Percentiles rank a stretch among this genome's conserved stretches.
These are phyloP conservation scores for Pseudoneurospora amorphoporcata DNA, from an alignment of 495 filamentous ascomycete genomes.

Conservation along the genomic window DNA sequence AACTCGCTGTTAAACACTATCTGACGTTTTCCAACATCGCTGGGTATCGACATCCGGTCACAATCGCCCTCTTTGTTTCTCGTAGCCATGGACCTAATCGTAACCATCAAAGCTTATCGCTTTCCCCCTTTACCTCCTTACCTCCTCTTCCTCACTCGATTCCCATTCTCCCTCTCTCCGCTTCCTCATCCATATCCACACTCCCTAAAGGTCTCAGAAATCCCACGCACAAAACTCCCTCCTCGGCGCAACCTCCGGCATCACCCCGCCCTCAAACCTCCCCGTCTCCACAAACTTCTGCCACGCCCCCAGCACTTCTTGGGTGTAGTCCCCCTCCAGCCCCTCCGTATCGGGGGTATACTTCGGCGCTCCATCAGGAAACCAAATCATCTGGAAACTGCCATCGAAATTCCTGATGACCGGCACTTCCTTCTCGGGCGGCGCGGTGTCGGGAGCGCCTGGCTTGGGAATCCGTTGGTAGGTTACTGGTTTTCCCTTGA, in stretches of 20 bases:
- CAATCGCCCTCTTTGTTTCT: no score
- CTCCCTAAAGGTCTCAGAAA: conserved; percentile 33
- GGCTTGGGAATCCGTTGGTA: conserved; percentile 12
- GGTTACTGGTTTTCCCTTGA: conserved; percentile 31
- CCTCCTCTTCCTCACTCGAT: neutral
- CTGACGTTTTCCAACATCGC: no score
- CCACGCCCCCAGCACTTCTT: conserved; percentile 45
- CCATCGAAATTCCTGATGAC: conserved; percentile 30
- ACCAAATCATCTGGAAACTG: conserved; percentile 49
- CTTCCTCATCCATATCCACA: neutral
- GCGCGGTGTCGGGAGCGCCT: neutral
- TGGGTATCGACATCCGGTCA: neutral
- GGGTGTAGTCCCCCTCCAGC: conserved; percentile 32
- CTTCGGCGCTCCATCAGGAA: conserved; percentile 57
- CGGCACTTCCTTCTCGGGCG: conserved; percentile 15
- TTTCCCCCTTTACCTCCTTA: no score
- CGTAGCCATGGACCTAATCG: neutral
- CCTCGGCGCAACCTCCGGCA: conserved; percentile 65
- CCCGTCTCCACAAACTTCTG: conserved; percentile 48
- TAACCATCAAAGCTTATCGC: neutral
- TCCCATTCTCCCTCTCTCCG: neutral
- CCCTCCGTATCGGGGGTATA: conserved; percentile 44
- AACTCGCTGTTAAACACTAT: no score
- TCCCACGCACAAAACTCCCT: conserved; percentile 64
- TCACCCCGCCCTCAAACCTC: conserved; percentile 48